These are phyloP conservation scores for Apiotrichum brassicae DNA, from an alignment of 1,284 basidiomycete species.

Conservation along the genomic window DNA sequence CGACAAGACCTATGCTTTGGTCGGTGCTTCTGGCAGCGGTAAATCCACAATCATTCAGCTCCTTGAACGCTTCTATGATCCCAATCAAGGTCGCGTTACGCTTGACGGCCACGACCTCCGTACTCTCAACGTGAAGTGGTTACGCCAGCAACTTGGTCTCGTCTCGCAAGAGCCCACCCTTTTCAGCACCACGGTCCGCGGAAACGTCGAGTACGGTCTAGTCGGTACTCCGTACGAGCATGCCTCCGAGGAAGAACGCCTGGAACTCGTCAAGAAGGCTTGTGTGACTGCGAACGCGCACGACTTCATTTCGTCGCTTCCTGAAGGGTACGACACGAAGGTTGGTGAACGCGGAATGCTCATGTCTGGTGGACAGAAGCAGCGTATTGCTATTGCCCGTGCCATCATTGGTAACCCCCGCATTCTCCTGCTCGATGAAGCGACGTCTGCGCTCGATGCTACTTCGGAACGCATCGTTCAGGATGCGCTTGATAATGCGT, in stretches of 20 bases:
- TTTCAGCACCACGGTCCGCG: constrained; percentile 69
- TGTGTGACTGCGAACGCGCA: constrained; percentile 88
- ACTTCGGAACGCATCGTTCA: constrained; percentile 87
- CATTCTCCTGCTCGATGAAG: constrained; percentile 50
- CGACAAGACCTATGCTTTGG: constrained; percentile 71
- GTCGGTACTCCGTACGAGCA: constrained; percentile 65
- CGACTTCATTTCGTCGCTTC: constrained; percentile 77
- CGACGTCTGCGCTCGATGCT: constrained; percentile 84
- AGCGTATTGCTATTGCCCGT: constrained; percentile 86
- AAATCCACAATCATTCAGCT: constrained; percentile 71
- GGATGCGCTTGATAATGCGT: constrained; percentile 87
- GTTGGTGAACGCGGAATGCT: constrained; percentile 92
- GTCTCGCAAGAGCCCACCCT: constrained; percentile 85
- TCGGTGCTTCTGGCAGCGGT: constrained; percentile 87
- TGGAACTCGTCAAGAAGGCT: constrained; percentile 73
- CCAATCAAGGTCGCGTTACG: constrained; percentile 58
- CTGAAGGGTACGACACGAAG: constrained; percentile 79
- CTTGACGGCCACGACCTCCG: constrained; percentile 74
- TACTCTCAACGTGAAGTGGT: constrained; percentile 77
- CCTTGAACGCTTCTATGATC: constrained; percentile 85
- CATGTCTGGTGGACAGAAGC: constrained; percentile 88
- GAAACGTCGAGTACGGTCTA: constrained; percentile 84
- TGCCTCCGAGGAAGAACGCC: constrained; percentile 67
- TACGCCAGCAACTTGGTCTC: constrained; percentile 78
- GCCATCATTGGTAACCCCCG: constrained; percentile 85